Conservation (phyloP, 257 asterid genomes). For the Fraxinus pennsylvanica region DNA sequence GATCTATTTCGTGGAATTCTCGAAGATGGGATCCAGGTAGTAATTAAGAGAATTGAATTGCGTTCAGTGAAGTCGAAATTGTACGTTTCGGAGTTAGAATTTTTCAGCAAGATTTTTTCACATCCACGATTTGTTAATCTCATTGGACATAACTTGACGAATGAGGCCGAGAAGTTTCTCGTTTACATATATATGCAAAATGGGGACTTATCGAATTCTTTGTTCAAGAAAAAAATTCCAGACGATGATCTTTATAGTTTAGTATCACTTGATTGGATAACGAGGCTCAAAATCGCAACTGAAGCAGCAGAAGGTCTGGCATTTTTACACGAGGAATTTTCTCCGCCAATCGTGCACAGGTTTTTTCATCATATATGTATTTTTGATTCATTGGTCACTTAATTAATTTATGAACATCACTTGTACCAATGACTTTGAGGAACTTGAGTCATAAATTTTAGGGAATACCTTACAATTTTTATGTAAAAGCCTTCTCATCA, state of each 20-base stretch:
- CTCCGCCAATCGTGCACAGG: constrained; percentile 57
- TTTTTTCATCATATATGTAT: constrained; percentile 21
- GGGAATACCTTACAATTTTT: too few species aligned
- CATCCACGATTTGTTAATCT: constrained; percentile 53
- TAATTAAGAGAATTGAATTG: constrained; percentile 44
- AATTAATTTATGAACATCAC: too few species aligned
- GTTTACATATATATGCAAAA: constrained; percentile 52
- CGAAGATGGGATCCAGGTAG: constrained; percentile 37
- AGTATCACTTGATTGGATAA: constrained; percentile 57
- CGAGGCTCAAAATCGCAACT: constrained; percentile 54
- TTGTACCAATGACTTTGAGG: too few species aligned
- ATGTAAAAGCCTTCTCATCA: too few species aligned
- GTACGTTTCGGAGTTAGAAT: constrained; percentile 41
- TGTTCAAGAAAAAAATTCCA: constrained; percentile 35
- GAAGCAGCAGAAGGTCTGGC: constrained; percentile 60
- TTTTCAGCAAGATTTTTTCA: constrained; percentile 38
- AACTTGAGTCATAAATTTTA: too few species aligned
- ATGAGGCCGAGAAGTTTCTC: constrained; percentile 45
- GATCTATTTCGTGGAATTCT: constrained; percentile 49
- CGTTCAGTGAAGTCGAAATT: constrained; percentile 32
- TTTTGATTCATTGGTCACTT: not conserved
- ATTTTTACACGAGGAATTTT: constrained; percentile 55
- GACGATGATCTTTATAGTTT: constrained; percentile 32
- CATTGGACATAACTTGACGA: constrained; percentile 52
- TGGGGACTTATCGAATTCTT: constrained; percentile 56